Percentiles rank a stretch among this genome's conserved stretches.
These are phyloP conservation scores for Hymenoscyphus occultus DNA, from an alignment of 2,329 filamentous ascomycete genomes.

Conservation along the genomic window DNA sequence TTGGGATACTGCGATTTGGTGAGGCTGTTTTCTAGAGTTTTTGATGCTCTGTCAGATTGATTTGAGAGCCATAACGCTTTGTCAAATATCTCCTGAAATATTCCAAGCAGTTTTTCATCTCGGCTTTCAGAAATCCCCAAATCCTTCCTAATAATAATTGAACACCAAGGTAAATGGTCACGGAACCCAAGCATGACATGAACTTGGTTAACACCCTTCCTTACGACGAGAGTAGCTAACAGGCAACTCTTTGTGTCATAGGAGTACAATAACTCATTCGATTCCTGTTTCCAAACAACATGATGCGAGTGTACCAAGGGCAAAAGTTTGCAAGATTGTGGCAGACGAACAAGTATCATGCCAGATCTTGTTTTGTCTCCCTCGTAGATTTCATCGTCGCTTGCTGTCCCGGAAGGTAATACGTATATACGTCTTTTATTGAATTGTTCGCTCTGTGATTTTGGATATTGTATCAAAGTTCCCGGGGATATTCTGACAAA, in stretches of 20 bases:
- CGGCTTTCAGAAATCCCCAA: neutral
- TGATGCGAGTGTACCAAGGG: neutral
- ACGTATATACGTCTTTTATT: neutral
- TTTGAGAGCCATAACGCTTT: neutral
- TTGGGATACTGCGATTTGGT: too few species aligned
- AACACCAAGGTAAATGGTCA: constrained; percentile 1
- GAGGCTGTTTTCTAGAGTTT: too few species aligned
- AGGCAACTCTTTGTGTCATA: neutral
- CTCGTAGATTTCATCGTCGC: neutral
- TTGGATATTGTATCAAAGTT: neutral
- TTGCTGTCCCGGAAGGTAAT: neutral
- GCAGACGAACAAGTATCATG: neutral
- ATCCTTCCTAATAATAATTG: neutral
- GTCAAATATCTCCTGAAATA: neutral
- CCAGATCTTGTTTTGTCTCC: neutral
- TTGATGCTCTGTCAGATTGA: neutral
- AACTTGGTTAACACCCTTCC: neutral
- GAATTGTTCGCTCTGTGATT: neutral
- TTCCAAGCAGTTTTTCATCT: neutral
- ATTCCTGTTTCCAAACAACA: neutral
- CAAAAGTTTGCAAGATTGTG: neutral
- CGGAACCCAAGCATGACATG: neutral
- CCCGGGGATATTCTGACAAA: neutral
- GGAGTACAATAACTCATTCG: neutral
- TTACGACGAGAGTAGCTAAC: neutral